Percentiles rank a stretch among this genome's conserved stretches.
phyloP scores from a whole-genome alignment of 768 basidiomycete species.

The Leccinum disarticulatum region DNA sequence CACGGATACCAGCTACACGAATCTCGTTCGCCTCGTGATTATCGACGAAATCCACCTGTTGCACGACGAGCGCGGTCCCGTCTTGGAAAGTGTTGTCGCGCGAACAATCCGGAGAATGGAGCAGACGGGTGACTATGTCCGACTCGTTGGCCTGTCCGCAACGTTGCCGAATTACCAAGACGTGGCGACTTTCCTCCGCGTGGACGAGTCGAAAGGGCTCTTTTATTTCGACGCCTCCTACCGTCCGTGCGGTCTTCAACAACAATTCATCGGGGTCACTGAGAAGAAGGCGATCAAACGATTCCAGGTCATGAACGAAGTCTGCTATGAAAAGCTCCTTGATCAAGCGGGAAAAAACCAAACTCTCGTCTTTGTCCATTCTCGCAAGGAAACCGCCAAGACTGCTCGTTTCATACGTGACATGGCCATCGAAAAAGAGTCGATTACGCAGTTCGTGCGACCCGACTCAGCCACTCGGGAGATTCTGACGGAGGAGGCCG shows the following conservation, averaged over 20 bases:
- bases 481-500: constrained; percentile 82
- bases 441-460: constrained; percentile 93
- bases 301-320: constrained; percentile 97
- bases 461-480: constrained; percentile 91
- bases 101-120: constrained; percentile 93
- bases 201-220: constrained; percentile 86
- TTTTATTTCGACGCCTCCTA: constrained; percentile 98
- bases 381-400: constrained; percentile 97
- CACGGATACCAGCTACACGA: constrained; percentile 95
- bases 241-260: constrained; percentile 91
- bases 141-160: constrained; percentile 92
- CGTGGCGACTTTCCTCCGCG: constrained; percentile 95
- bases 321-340: constrained; percentile 97
- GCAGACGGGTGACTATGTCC: constrained; percentile 89
- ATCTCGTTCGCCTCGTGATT: constrained; percentile 93
- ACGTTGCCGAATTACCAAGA: constrained; percentile 99
- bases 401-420: constrained; percentile 94
- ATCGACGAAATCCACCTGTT: constrained; percentile 98
- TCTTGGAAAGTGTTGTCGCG: constrained; percentile 87
- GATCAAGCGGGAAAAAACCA: constrained; percentile 91
- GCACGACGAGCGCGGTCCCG: constrained; percentile 97
- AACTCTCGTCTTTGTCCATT: constrained; percentile 96
- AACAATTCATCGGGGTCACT: constrained; percentile 96
- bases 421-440: constrained; percentile 94
- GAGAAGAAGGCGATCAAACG: constrained; percentile 99